A percentile compares a stretch with the other conserved stretches of the same genome.
Evolutionary conservation across 1,284 basidiomycete genomes (phyloP).

Genomic region (Boletus hoseneyae): DNA sequence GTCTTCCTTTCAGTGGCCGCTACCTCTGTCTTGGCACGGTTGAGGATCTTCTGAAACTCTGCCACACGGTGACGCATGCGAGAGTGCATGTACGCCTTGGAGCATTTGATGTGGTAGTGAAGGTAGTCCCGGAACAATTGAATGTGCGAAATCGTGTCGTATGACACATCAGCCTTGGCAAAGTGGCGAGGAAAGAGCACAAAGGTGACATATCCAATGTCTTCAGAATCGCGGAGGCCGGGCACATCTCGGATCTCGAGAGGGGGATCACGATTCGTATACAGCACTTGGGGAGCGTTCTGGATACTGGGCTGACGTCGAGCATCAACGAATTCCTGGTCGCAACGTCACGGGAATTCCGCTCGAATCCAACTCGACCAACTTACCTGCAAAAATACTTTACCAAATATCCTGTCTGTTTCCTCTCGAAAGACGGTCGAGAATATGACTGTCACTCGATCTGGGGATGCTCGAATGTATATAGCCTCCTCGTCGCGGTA

Average conservation of each 20-base stretch:
- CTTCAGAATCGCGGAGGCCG: constrained; percentile 81
- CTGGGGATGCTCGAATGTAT: constrained; percentile 89
- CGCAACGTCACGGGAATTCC: constrained; percentile 2
- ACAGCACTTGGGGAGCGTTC: constrained; percentile 97
- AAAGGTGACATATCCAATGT: constrained; percentile 98
- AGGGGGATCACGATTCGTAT: constrained; percentile 93
- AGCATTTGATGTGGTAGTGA: constrained; percentile 99
- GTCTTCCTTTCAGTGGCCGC: constrained; percentile 88
- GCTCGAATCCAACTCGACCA: neutral
- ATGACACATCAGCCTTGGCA: constrained; percentile 66
- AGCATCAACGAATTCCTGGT: constrained; percentile 97
- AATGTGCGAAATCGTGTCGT: constrained; percentile 91
- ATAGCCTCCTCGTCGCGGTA: constrained; percentile 98
- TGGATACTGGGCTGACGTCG: constrained; percentile 91
- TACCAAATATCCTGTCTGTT: constrained; percentile 95
- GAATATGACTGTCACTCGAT: constrained; percentile 98
- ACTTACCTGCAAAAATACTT: constrained; percentile 92
- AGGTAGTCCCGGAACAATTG: constrained; percentile 98
- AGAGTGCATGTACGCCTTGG: constrained; percentile 99
- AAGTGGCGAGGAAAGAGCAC: constrained; percentile 98
- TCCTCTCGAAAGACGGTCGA: constrained; percentile 97
- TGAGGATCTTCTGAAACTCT: constrained; percentile 97
- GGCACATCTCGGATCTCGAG: constrained; percentile 90
- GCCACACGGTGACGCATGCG: constrained; percentile 93
- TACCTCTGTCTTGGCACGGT: constrained; percentile 95